phyloP scores from a whole-genome alignment of 345 rosid genomes.

The Ceriops zippeliana region DNA sequence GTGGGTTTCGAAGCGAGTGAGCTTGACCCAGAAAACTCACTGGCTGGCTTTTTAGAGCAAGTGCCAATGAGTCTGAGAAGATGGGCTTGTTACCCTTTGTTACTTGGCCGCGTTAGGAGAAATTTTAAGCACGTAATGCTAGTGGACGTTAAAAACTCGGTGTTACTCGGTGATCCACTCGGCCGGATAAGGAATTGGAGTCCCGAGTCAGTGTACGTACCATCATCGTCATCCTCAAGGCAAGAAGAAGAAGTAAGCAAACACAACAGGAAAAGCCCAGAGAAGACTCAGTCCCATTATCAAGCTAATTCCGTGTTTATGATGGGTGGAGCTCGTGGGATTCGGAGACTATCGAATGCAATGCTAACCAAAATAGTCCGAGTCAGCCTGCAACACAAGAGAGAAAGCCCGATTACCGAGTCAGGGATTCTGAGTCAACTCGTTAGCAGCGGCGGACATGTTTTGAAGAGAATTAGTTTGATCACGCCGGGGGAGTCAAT shows the following conservation, averaged over 20 bases:
- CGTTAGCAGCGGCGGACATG: constrained; percentile 42
- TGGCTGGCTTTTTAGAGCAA: constrained; percentile 69
- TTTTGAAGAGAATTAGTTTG: constrained; percentile 46
- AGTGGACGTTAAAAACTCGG: constrained; percentile 45
- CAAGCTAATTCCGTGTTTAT: constrained; percentile 49
- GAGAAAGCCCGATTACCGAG: constrained; percentile 48
- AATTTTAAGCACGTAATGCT: constrained; percentile 73
- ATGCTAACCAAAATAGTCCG: constrained; percentile 76
- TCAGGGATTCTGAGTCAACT: constrained; percentile 63
- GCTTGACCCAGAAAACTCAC: constrained; percentile 86
- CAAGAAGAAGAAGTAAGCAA: constrained; percentile 5
- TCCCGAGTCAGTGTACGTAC: constrained; percentile 58
- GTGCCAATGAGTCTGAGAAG: constrained; percentile 65
- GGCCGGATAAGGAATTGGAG: constrained; percentile 50
- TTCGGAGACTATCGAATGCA: constrained; percentile 51
- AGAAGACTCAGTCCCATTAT: constrained; percentile 25
- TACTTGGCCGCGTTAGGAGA: constrained; percentile 73
- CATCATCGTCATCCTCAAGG: neutral
- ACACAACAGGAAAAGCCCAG: constrained; percentile 35
- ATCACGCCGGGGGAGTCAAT: constrained; percentile 41
- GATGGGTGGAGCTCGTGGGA: constrained; percentile 55
- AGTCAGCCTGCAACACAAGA: constrained; percentile 58
- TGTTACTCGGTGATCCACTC: constrained; percentile 71
- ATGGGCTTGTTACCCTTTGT: constrained; percentile 92
- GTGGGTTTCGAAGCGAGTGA: constrained; percentile 70